These are phyloP conservation scores for Aspergillus ruber DNA, from an alignment of 2,329 filamentous ascomycete genomes.

Conservation along the genomic window DNA sequence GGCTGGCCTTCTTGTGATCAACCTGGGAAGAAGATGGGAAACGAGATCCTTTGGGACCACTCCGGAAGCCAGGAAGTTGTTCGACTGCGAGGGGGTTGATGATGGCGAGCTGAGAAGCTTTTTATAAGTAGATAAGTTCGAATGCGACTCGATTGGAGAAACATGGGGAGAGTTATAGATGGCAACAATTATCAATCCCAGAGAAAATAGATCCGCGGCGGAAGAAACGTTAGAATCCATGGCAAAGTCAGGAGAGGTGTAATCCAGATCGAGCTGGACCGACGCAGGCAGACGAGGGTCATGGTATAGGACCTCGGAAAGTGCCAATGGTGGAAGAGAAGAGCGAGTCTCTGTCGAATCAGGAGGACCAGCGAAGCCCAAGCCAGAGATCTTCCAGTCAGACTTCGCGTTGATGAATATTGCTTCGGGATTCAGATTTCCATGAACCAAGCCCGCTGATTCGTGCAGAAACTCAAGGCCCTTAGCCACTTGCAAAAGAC, in stretches of 20 bases:
- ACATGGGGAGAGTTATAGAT: slow-evolving; percentile 91
- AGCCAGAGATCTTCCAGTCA: slow-evolving; percentile 97
- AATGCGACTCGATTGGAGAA: slow-evolving; percentile 77
- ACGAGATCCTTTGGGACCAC: slow-evolving; percentile 73
- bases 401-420: slow-evolving; percentile 95
- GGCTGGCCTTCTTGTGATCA: slow-evolving; percentile 81
- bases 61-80: slow-evolving; percentile 77
- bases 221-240: slow-evolving; percentile 81
- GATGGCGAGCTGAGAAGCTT: slow-evolving; percentile 72
- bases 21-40: slow-evolving; percentile 67
- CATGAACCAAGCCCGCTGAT: slow-evolving; percentile 87
- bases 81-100: slow-evolving; percentile 68
- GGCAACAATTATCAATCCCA: slow-evolving; percentile 80
- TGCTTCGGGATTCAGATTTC: slow-evolving; percentile 88
- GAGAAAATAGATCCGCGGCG: slow-evolving; percentile 85
- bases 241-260: slow-evolving; percentile 88
- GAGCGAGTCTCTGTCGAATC: slow-evolving; percentile 68
- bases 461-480: slow-evolving; percentile 93
- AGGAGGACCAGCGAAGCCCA: slow-evolving; percentile 78
- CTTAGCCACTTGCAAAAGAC: slow-evolving; percentile 84
- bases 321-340: slow-evolving; percentile 69
- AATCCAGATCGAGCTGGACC: slow-evolving; percentile 89
- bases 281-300: slow-evolving; percentile 74
- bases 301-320: slow-evolving; percentile 77
- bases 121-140: slow-evolving; percentile 78